Evolutionary conservation across 1,139 yeast genomes (phyloP).

Genomic region (Maudiozyma humilis): DNA sequence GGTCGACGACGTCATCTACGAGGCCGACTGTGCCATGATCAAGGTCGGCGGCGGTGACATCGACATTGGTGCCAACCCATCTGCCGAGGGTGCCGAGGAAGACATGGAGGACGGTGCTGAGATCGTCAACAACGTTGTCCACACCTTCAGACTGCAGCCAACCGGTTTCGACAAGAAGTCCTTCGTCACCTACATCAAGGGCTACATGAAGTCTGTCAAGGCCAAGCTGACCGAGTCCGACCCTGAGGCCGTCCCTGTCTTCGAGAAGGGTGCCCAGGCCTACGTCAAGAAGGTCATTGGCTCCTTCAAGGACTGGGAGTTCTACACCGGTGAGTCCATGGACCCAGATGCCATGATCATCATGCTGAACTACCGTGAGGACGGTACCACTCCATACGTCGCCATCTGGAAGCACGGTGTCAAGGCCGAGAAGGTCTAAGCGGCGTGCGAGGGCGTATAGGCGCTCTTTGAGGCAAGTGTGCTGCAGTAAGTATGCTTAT

Average conservation of each 20-base stretch:
- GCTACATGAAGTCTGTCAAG: conserved; percentile 96
- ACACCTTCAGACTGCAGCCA: conserved; percentile 96
- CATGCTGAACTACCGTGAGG: conserved; percentile 99
- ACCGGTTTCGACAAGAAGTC: conserved; percentile 97
- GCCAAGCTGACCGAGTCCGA: conserved; percentile 74
- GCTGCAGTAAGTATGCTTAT: neutral
- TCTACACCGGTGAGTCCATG: conserved; percentile 99
- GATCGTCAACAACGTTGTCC: conserved; percentile 94
- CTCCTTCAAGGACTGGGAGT: conserved; percentile 97
- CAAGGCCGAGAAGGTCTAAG: conserved; percentile 76
- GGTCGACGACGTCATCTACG: conserved; percentile 88
- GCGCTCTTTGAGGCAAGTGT: neutral
- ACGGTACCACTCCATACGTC: conserved; percentile 95
- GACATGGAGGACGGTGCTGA: conserved; percentile 78
- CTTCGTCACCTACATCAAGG: conserved; percentile 90
- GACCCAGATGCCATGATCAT: conserved; percentile 99
- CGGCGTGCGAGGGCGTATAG: neutral
- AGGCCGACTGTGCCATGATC: conserved; percentile 93
- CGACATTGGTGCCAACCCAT: conserved; percentile 99
- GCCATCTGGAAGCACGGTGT: conserved; percentile 99
- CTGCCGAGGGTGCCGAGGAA: conserved; percentile 88
- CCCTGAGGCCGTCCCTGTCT: conserved; percentile 79
- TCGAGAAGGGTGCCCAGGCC: conserved; percentile 94
- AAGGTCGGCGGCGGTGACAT: conserved; percentile 81
- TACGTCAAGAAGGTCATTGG: conserved; percentile 93